Conservation (phyloP, 768 basidiomycete genomes). For the Coprinopsis strossmayeri region DNA sequence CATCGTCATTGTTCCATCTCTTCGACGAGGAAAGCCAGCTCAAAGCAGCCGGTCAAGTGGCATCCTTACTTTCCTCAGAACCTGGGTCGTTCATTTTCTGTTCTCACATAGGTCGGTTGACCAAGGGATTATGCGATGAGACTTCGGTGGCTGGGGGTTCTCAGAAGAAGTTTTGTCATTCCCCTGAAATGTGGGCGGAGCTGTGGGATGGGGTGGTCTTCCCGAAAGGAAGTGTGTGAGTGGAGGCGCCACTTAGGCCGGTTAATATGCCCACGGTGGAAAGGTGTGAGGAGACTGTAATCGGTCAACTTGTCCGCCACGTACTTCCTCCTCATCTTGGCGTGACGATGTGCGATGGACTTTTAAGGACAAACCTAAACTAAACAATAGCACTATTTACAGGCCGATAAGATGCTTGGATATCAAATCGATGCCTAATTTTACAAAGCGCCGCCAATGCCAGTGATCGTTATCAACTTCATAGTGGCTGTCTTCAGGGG, state of each 20-base stretch:
- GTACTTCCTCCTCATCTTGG: no score
- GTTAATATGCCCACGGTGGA: background rate
- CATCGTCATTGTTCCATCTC: conserved; percentile 30
- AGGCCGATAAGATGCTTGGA: no score
- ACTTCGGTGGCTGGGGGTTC: conserved; percentile 10
- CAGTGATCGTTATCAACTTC: no score
- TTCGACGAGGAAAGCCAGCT: conserved; percentile 27
- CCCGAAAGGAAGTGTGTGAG: conserved; percentile 8
- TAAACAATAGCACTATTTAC: no score
- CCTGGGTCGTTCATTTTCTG: conserved; percentile 30
- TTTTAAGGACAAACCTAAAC: no score
- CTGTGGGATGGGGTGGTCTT: conserved; percentile 12
- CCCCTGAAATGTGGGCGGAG: conserved; percentile 11
- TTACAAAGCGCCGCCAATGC: no score
- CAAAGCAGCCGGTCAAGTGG: conserved; percentile 23
- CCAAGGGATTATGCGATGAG: conserved; percentile 12
- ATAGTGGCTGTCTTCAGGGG: no score
- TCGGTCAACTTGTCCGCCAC: no score
- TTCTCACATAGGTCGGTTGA: conserved; percentile 27
- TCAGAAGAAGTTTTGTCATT: conserved; percentile 11
- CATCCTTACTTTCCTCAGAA: conserved; percentile 25
- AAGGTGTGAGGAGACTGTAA: no score
- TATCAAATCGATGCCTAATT: no score
- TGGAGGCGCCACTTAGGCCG: conserved; percentile 3
- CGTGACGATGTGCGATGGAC: no score